phyloP scores from a whole-genome alignment of 2,329 filamentous ascomycete species.

The Colletotrichum ledebouriae region DNA sequence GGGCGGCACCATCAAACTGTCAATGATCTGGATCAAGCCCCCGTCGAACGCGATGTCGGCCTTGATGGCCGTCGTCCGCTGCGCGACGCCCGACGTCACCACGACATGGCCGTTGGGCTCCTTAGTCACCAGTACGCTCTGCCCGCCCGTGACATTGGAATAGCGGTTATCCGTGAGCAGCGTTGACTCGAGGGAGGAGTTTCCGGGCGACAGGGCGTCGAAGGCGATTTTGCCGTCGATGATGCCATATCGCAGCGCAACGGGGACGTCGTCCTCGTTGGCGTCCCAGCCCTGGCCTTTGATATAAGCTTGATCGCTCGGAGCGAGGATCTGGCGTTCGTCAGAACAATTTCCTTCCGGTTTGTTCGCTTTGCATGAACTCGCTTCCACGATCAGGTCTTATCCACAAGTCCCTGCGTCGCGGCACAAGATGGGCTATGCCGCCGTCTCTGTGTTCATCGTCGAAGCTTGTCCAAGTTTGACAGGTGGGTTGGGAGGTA shows the following conservation, averaged over 20 bases:
- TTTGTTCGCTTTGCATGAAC: conserved; percentile 7
- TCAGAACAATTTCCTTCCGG: conserved; percentile 16
- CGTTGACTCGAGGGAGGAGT: conserved; percentile 57
- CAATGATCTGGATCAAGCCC: conserved; percentile 66
- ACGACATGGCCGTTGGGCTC: conserved; percentile 53
- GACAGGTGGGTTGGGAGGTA: neutral
- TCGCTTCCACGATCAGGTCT: neutral
- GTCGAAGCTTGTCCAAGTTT: conserved; percentile 12
- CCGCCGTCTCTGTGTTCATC: neutral
- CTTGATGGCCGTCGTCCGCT: conserved; percentile 56
- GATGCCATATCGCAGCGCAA: conserved; percentile 71
- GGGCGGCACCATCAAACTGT: conserved; percentile 64
- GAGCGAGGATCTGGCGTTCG: conserved; percentile 63
- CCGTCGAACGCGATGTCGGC: conserved; percentile 62
- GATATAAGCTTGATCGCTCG: conserved; percentile 69
- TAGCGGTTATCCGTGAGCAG: conserved; percentile 58
- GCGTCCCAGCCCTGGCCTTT: conserved; percentile 51
- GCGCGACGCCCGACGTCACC: conserved; percentile 51
- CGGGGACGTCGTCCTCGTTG: conserved; percentile 58
- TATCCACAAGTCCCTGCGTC: conserved; percentile 17
- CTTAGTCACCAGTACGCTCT: conserved; percentile 61
- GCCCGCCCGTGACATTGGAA: conserved; percentile 64
- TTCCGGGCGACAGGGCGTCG: conserved; percentile 52
- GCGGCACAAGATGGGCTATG: conserved; percentile 1
- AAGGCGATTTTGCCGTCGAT: conserved; percentile 64